Conservation (phyloP, 345 rosid genomes). For the Camelina hispida region DNA sequence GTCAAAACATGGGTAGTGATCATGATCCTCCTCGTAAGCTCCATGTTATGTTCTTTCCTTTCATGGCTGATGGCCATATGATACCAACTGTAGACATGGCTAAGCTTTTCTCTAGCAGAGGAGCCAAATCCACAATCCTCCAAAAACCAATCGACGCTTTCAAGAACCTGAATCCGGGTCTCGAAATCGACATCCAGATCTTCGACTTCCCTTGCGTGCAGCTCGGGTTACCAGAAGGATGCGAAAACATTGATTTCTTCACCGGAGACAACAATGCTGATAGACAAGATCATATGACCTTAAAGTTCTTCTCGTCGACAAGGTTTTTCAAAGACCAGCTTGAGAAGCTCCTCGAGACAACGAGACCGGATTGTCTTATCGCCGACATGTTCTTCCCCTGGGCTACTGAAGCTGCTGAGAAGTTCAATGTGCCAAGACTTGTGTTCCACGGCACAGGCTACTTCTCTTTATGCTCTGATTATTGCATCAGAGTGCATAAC, state of each 20-base stretch:
- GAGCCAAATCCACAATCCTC: conserved; percentile 55
- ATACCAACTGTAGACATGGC: conserved; percentile 63
- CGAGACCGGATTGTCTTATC: conserved; percentile 45
- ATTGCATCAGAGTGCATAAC: conserved; percentile 39
- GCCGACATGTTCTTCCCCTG: conserved; percentile 68
- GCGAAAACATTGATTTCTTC: conserved; percentile 37
- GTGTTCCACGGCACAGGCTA: conserved; percentile 59
- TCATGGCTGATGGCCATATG: conserved; percentile 66
- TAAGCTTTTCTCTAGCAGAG: conserved; percentile 52
- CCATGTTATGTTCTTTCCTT: conserved; percentile 54
- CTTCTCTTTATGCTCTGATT: conserved; percentile 43
- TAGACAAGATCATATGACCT: background rate
- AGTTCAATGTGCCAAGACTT: conserved; percentile 54
- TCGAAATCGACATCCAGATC: conserved; percentile 31
- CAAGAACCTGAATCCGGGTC: conserved; percentile 29
- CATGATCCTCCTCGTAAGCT: conserved; percentile 32
- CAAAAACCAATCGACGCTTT: conserved; percentile 38
- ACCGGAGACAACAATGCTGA: background rate
- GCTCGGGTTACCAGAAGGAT: conserved; percentile 53
- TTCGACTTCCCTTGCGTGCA: conserved; percentile 43
- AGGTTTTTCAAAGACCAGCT: conserved; percentile 41
- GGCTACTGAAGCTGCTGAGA: conserved; percentile 53
- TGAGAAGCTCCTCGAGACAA: conserved; percentile 30
- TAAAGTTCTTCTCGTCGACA: conserved; percentile 22
- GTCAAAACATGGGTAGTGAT: conserved; percentile 34